phyloP scores from a whole-genome alignment of 306 rosid genomes.

The Gastrolobium bilobum region DNA sequence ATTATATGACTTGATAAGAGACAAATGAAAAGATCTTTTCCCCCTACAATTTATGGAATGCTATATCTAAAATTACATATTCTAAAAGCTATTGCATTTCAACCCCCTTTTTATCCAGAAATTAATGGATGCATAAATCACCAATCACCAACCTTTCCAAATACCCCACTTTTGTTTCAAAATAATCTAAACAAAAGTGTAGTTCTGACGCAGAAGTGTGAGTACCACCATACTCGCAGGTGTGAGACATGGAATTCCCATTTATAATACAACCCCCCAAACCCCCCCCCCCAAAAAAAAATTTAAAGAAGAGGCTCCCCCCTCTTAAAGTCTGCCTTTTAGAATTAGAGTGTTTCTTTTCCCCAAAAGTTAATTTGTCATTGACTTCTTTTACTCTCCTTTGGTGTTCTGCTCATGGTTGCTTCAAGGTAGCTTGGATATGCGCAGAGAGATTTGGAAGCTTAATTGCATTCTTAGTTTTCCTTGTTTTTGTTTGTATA shows the following conservation, averaged over 20 bases:
- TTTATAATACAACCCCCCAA: neutral
- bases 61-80: conserved; percentile 8
- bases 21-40: neutral
- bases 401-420: neutral
- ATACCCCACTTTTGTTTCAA: neutral
- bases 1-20: neutral
- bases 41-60: conserved; percentile 11
- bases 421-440: neutral
- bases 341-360: neutral
- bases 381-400: neutral
- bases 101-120: neutral
- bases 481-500: too few species aligned
- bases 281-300: too few species aligned
- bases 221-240: neutral
- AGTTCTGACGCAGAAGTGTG: neutral
- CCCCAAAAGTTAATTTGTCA: neutral
- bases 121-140: neutral
- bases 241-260: neutral
- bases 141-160: neutral
- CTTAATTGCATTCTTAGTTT: neutral
- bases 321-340: neutral
- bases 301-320: neutral
- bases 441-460: neutral
- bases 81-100: neutral
- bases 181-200: neutral